phyloP scores from a whole-genome alignment of 208 protist genomes.

The Wallacemonas sp. region DNA sequence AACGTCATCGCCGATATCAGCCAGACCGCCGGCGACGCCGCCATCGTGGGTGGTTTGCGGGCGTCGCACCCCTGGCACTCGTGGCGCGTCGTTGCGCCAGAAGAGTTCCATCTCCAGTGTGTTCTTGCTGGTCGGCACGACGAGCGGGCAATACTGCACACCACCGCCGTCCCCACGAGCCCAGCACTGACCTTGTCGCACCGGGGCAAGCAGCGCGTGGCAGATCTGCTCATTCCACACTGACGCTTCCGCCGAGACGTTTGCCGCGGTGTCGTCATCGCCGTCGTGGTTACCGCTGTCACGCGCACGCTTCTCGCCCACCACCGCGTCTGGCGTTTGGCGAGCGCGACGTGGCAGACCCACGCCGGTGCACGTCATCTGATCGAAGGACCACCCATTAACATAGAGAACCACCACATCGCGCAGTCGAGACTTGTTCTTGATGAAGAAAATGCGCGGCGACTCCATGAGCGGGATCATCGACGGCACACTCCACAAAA shows the following conservation, averaged over 20 bases:
- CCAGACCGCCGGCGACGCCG: neutral
- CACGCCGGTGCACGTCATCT: constrained; percentile 55
- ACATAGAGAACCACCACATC: constrained; percentile 79
- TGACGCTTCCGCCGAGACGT: neutral
- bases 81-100: constrained; percentile 62
- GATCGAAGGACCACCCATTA: constrained; percentile 75
- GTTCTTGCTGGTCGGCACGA: constrained; percentile 34
- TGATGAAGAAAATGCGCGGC: constrained; percentile 68
- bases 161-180: constrained; percentile 32
- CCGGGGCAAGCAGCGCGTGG: constrained; percentile 28
- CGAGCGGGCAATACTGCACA: constrained; percentile 58
- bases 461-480: constrained; percentile 68
- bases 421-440: constrained; percentile 67
- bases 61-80: constrained; percentile 8
- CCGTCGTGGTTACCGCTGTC: neutral
- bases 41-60: neutral
- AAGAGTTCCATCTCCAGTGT: constrained; percentile 62
- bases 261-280: neutral
- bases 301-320: neutral
- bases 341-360: too few relatives aligned
- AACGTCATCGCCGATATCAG: neutral
- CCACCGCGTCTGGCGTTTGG: neutral
- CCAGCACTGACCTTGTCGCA: constrained; percentile 49
- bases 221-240: constrained; percentile 33
- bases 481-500: constrained; percentile 73